phyloP scores from a whole-genome alignment of 768 basidiomycete species.

The Suillus decipiens region DNA sequence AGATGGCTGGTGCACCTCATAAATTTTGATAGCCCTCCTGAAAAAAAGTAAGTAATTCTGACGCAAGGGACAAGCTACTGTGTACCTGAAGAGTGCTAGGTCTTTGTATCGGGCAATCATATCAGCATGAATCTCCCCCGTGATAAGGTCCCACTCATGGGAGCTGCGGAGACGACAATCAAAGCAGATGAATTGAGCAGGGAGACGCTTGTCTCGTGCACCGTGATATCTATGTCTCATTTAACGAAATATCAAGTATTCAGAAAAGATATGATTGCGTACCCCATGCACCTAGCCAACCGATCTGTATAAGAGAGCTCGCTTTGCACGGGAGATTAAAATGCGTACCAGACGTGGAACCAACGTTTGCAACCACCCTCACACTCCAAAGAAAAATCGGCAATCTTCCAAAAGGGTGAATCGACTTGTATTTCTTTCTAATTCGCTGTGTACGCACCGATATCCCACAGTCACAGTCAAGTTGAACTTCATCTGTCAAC shows the following conservation, averaged over 20 bases:
- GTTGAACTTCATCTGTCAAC: conserved; percentile 37
- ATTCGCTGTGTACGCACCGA: conserved; percentile 37
- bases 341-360: conserved; percentile 73
- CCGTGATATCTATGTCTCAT: conserved; percentile 57
- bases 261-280: not conserved
- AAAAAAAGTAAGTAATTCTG: conserved; percentile 8
- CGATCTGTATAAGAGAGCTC: not conserved
- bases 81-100: conserved; percentile 69
- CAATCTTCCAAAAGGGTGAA: conserved; percentile 39
- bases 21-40: conserved; percentile 72
- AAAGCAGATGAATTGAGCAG: conserved; percentile 66
- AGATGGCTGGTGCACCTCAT: conserved; percentile 49
- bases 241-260: not conserved
- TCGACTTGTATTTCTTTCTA: not conserved
- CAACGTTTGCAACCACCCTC: conserved; percentile 73
- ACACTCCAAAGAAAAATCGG: conserved; percentile 61
- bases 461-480: conserved; percentile 75
- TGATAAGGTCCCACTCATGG: conserved; percentile 69
- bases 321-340: not conserved
- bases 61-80: conserved; percentile 2
- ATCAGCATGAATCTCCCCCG: conserved; percentile 50
- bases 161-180: conserved; percentile 73
- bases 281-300: conserved; percentile 42
- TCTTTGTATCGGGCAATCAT: conserved; percentile 69
- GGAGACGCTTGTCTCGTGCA: conserved; percentile 56